Evolutionary conservation across 495 filamentous ascomycete species (phyloP).

Genomic region (Aspergillus coremiiformis): DNA sequence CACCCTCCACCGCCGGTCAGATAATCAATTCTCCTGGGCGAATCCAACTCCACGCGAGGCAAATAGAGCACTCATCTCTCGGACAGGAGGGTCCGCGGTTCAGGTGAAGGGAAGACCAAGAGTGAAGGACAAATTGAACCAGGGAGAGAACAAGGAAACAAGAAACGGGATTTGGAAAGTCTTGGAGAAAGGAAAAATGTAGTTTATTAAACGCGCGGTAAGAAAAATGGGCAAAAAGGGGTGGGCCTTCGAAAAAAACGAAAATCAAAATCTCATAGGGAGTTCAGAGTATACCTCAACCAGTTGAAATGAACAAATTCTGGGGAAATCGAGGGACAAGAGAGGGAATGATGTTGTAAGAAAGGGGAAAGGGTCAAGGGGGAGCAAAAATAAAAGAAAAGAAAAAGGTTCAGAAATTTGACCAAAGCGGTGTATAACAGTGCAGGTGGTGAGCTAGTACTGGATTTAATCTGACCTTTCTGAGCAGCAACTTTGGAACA

Average conservation of each 20-base stretch:
- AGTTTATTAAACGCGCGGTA: background rate
- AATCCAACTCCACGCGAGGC: conserved; percentile 28
- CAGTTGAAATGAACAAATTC: background rate
- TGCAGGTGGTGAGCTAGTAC: background rate
- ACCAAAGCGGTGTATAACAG: conserved; percentile 19
- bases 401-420: conserved; percentile 3
- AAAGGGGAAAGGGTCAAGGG: background rate
- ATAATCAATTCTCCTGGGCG: conserved; percentile 29
- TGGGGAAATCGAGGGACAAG: background rate
- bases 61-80: conserved; percentile 31
- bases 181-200: background rate
- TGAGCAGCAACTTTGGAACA: conserved; percentile 13
- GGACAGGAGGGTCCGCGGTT: conserved; percentile 23
- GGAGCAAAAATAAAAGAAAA: background rate
- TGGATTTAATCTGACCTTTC: conserved; percentile 21
- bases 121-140: background rate
- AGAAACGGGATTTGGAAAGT: background rate
- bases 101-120: conserved; percentile 2
- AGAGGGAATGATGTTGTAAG: background rate
- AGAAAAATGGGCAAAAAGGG: background rate
- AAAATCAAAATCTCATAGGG: background rate
- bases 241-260: background rate
- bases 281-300: background rate
- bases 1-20: conserved; percentile 29
- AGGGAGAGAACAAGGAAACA: background rate